A percentile compares a stretch with the other conserved stretches of the same genome.
Conservation (phyloP, 352 stramenopile genomes). For the Pythium aristosporum region DNA sequence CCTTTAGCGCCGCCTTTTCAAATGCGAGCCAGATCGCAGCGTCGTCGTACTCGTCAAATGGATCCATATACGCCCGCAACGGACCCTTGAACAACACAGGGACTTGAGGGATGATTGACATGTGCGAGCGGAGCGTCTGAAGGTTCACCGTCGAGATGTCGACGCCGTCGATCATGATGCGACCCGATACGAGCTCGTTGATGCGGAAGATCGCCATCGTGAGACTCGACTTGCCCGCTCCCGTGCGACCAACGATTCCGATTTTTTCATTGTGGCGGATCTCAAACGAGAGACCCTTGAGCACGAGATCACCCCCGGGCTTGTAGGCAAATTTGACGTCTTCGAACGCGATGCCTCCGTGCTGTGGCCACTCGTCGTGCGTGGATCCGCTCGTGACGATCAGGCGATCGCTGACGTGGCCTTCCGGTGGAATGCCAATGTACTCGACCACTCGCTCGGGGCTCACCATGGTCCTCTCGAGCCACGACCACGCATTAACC, state of each 20-base stretch:
- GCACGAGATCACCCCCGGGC: conserved; percentile 38
- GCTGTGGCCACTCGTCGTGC: conserved; percentile 54
- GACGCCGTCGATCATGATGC: conserved; percentile 38
- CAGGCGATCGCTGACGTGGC: conserved; percentile 4
- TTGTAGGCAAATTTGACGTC: conserved; percentile 85
- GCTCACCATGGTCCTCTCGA: conserved; percentile 59
- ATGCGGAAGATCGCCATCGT: conserved; percentile 21
- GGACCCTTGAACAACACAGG: conserved; percentile 91
- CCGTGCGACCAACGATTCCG: conserved; percentile 46
- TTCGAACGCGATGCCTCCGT: conserved; percentile 71
- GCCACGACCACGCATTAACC: conserved; percentile 43
- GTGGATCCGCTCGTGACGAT: conserved; percentile 17
- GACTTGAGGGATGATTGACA: conserved; percentile 70
- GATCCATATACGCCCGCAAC: conserved; percentile 87
- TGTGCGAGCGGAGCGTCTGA: conserved; percentile 17
- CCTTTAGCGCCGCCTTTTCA: conserved; percentile 55
- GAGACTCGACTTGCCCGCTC: conserved; percentile 18
- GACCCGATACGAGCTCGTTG: conserved; percentile 46
- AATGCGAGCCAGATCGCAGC: conserved; percentile 74
- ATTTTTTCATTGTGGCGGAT: conserved; percentile 57
- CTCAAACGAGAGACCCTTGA: conserved; percentile 47
- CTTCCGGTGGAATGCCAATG: conserved; percentile 31
- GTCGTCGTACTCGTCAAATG: conserved; percentile 72
- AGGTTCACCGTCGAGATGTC: conserved; percentile 40
- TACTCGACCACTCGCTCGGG: conserved; percentile 58